Conservation (phyloP, 148 eudicot species). For the Chenopodium formosanum region DNA sequence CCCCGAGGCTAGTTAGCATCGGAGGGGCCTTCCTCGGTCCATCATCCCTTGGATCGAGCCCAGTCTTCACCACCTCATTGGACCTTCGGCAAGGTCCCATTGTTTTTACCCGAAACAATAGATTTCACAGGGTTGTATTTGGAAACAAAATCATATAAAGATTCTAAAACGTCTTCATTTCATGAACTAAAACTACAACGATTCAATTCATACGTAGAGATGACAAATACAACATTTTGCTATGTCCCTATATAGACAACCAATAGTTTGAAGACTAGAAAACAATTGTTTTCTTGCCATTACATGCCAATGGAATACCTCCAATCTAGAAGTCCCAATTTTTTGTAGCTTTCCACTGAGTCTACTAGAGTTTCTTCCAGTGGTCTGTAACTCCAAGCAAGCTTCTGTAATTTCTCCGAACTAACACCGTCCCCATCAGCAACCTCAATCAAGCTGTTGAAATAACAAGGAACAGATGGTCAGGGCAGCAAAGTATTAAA, state of each 20-base stretch:
- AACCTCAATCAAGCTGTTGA: conserved; percentile 32
- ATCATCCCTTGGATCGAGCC: too few species aligned
- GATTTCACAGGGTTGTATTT: too few species aligned
- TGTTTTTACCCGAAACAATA: too few species aligned
- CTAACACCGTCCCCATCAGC: conserved; percentile 13
- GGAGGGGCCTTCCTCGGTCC: too few species aligned
- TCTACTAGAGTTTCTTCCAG: conserved; percentile 42
- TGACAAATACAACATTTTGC: neutral
- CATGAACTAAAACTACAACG: neutral
- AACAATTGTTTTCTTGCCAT: neutral
- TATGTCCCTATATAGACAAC: neutral
- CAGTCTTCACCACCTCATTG: too few species aligned
- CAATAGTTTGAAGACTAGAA: neutral
- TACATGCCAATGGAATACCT: neutral
- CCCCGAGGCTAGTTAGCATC: too few species aligned
- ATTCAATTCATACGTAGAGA: neutral
- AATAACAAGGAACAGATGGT: neutral
- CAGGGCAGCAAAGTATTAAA: neutral
- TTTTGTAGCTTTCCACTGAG: conserved; percentile 38
- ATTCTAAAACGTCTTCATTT: neutral
- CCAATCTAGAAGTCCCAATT: conserved; percentile 32
- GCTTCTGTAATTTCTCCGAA: conserved; percentile 44
- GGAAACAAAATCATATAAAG: neutral
- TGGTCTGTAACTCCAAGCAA: conserved; percentile 48
- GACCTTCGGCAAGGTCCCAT: too few species aligned